Evolutionary conservation across 2,329 filamentous ascomycete genomes (phyloP).

Genomic region (Trematosphaeria pertusa): DNA sequence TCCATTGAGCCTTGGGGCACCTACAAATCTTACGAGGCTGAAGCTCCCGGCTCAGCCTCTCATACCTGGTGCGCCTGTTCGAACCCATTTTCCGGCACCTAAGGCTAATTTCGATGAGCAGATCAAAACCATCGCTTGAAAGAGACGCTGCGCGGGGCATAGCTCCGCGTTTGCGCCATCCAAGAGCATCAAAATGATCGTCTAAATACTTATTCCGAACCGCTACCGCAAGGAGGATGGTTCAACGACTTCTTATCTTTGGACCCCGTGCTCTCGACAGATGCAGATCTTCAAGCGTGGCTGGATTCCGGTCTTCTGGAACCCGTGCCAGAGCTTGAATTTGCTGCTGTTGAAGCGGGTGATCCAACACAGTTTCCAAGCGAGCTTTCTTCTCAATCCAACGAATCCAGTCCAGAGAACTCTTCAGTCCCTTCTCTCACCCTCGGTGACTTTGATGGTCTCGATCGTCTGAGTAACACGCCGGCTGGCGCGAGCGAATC

Average conservation of each 20-base stretch:
- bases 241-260: not conserved
- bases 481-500: not conserved
- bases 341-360: not conserved
- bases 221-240: not conserved
- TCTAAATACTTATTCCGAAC: not conserved
- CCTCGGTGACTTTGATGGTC: not conserved
- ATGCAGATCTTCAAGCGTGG: not conserved
- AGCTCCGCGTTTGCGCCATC: conserved; percentile 1
- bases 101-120: too few species aligned
- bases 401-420: not conserved
- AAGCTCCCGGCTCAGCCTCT: too few species aligned
- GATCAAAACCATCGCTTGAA: too few species aligned
- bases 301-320: not conserved
- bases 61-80: too few species aligned
- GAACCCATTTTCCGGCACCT: too few species aligned
- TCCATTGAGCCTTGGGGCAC: too few species aligned
- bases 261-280: not conserved
- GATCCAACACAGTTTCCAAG: not conserved
- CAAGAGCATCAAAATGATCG: not conserved
- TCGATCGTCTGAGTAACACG: not conserved
- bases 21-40: too few species aligned
- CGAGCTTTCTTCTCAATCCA: not conserved
- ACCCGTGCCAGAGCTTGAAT: not conserved
- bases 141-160: not conserved
- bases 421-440: too few species aligned